Conservation (phyloP, 768 basidiomycete species). For the Neoboletus subvelutipes region DNA sequence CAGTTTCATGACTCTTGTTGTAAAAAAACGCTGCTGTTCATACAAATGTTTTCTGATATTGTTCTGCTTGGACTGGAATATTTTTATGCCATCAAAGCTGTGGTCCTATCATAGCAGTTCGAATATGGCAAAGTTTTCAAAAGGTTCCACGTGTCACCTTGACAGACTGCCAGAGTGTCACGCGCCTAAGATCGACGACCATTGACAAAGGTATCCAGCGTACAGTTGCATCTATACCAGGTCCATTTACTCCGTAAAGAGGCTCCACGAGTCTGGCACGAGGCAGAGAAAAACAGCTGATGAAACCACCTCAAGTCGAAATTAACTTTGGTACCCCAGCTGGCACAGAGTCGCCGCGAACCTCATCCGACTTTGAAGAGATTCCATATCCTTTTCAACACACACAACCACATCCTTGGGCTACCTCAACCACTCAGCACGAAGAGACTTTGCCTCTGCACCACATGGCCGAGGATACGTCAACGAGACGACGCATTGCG, state of each 20-base stretch:
- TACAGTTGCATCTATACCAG: not conserved
- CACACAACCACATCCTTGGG: conserved; percentile 27
- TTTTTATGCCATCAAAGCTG: not conserved
- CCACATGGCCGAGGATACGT: conserved; percentile 52
- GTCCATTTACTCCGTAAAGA: not conserved
- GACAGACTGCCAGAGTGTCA: too few species aligned
- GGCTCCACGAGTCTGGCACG: conserved; percentile 7
- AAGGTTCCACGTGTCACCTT: conserved; percentile 11
- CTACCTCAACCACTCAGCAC: conserved; percentile 24
- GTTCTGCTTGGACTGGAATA: conserved; percentile 1
- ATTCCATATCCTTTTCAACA: conserved; percentile 54
- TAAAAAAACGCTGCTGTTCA: conserved; percentile 20
- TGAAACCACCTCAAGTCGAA: conserved; percentile 65
- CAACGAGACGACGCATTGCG: conserved; percentile 45
- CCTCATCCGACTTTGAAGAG: conserved; percentile 72
- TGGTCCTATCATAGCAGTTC: not conserved
- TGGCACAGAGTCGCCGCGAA: conserved; percentile 42
- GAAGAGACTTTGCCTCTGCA: conserved; percentile 50
- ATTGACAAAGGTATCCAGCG: not conserved
- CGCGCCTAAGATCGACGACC: not conserved
- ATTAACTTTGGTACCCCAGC: conserved; percentile 66
- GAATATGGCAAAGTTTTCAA: not conserved
- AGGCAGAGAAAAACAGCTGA: conserved; percentile 36
- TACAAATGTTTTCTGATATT: conserved; percentile 19
- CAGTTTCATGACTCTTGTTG: not conserved